Evolutionary conservation across 345 rosid genomes (phyloP).

Genomic region (Eucalyptus cloeziana): DNA sequence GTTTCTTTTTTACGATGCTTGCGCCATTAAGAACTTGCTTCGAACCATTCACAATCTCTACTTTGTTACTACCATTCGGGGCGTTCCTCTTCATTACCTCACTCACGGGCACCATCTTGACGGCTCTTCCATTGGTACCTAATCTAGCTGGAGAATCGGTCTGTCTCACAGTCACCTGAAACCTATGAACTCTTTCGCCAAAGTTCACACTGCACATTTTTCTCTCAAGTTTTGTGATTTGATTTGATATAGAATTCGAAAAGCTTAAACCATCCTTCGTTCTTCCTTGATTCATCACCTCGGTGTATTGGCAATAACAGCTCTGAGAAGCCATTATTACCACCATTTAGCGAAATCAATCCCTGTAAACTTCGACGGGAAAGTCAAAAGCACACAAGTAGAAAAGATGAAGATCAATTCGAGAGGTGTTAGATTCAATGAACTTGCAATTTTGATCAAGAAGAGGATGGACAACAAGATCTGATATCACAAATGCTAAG

Average conservation of each 20-base stretch:
- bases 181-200: conserved; percentile 6
- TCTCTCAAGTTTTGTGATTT: conserved; percentile 19
- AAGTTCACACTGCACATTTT: neutral
- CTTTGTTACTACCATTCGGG: conserved; percentile 15
- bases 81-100: conserved; percentile 45
- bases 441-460: neutral
- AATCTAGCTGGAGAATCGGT: conserved; percentile 37
- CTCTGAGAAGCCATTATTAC: conserved; percentile 72
- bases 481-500: neutral
- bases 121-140: conserved; percentile 42
- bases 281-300: conserved; percentile 24
- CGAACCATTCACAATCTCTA: conserved; percentile 44
- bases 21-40: conserved; percentile 46
- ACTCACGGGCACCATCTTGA: conserved; percentile 78
- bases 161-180: conserved; percentile 48
- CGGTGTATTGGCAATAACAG: conserved; percentile 28
- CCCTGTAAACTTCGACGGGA: neutral
- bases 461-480: neutral
- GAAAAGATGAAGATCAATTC: neutral
- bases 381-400: neutral
- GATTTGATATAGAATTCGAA: conserved; percentile 28
- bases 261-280: conserved; percentile 33
- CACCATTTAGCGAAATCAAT: conserved; percentile 23
- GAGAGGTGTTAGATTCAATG: neutral
- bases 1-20: conserved; percentile 30